A percentile compares a stretch with the other conserved stretches of the same genome.
phyloP scores from a whole-genome alignment of 768 basidiomycete species.

The Suillus subluteus region DNA sequence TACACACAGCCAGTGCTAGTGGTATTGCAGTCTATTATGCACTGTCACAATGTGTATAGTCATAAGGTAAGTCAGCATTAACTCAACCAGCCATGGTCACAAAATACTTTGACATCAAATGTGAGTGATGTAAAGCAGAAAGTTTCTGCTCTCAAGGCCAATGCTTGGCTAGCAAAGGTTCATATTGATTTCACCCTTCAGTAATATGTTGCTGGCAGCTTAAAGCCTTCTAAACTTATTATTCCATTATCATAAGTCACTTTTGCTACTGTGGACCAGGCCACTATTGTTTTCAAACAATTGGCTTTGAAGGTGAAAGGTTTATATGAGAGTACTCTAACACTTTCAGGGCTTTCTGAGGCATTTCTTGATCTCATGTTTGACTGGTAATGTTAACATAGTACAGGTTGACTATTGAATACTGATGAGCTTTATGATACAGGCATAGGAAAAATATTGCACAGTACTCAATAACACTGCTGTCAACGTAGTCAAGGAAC shows the following conservation, averaged over 20 bases:
- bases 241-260: neutral
- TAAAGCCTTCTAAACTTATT: neutral
- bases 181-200: slow-evolving; percentile 9
- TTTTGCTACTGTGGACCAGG: neutral
- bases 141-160: slow-evolving; percentile 7
- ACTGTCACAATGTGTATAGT: neutral
- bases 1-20: neutral
- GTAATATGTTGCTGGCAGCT: neutral
- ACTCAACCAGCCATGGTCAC: slow-evolving; percentile 4
- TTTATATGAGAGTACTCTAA: neutral
- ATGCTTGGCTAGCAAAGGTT: neutral
- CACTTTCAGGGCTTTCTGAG: neutral
- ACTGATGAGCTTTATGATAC: neutral
- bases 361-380: slow-evolving; percentile 5
- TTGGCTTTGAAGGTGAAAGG: slow-evolving; percentile 1
- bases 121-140: slow-evolving; percentile 5
- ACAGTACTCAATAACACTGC: neutral
- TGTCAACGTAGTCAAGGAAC: neutral
- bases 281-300: neutral
- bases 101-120: neutral
- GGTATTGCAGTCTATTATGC: neutral
- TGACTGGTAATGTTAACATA: neutral
- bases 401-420: neutral
- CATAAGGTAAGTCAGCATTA: neutral
- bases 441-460: slow-evolving; percentile 7